Evolutionary conservation across 805 yeast genomes (phyloP), one percentile per base, ranked within the genome.

Genomic region (Candida fluviatilis): DNA sequence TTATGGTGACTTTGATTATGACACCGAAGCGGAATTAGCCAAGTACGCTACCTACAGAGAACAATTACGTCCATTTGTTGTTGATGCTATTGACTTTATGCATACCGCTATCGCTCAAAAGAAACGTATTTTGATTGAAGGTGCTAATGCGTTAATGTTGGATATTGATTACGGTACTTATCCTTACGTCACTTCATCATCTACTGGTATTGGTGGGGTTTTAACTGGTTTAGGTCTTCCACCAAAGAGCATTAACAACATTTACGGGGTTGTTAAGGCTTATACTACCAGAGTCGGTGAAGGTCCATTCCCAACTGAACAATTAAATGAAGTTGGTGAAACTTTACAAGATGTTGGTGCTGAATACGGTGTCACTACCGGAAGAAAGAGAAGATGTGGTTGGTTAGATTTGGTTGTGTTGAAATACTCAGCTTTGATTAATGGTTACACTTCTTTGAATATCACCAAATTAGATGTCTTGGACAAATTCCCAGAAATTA

Each of bases 231-330:
- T 93, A 49, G 99, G 98, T 51, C 64, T 93, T 44, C 96, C 98
- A n/a, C 99, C 99, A 51, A 76, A 73, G 48, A 68, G 80, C 46
- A 83, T 93, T 53, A 76, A 73, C 38, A 82, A 88, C 61, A 73
- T 89, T 32, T 88, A 83, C 60, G 99, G 99, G 65, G 99, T 93
- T 18, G 98, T 91, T 34, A 93, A 93, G 73, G 98, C 98, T 30
- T 93, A 93, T 69, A 93, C 99, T 33, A 93, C 99, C 26, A 82
- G 99, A 67, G 99, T 93, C 39, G 99, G 99, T 54, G 98, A 90
- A 60, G 99, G 99, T 48, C 99, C 99, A 23, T 93, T 93, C 84
- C 97, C 99, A 45, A 83, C 98, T 40, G 99, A 93, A 68, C 98
- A 90, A 62, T 76, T 90, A 59, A 89, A 91, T 62, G 80, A 69